Conservation (phyloP, 2,329 filamentous ascomycete genomes). For the Aureobasidium sp. region DNA sequence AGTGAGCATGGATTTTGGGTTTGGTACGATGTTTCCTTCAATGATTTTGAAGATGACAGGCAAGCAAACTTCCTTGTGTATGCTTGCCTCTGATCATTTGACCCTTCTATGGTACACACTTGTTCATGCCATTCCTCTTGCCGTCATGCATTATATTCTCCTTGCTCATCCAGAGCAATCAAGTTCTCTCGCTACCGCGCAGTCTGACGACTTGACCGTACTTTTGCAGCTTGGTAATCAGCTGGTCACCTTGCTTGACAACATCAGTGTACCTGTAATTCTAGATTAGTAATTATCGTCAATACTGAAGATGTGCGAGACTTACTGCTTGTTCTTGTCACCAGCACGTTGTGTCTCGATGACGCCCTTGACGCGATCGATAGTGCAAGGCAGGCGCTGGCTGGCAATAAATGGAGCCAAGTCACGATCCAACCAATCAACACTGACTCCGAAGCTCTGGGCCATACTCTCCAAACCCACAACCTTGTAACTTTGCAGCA, state of each 20-base stretch:
- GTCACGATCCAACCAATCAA: constrained; percentile 89
- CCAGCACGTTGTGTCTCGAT: constrained; percentile 98
- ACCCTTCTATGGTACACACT: not conserved
- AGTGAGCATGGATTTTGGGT: too few species aligned
- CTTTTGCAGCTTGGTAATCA: constrained; percentile 99
- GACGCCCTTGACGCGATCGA: constrained; percentile 91
- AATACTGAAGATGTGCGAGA: not conserved
- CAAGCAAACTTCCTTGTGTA: too few species aligned
- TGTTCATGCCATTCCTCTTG: not conserved
- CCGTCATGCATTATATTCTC: constrained; percentile 4
- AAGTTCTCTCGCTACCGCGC: constrained; percentile 74
- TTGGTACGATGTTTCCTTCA: too few species aligned
- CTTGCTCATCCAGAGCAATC: not conserved
- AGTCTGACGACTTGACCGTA: constrained; percentile 94
- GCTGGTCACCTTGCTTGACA: constrained; percentile 91
- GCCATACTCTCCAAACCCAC: constrained; percentile 98
- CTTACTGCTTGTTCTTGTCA: constrained; percentile 92
- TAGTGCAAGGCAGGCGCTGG: constrained; percentile 90
- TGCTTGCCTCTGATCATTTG: not conserved
- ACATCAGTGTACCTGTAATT: constrained; percentile 69
- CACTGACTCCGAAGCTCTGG: constrained; percentile 89
- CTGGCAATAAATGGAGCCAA: constrained; percentile 95
- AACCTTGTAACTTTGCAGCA: constrained; percentile 93
- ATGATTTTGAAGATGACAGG: too few species aligned
- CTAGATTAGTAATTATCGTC: not conserved